Percentiles rank a stretch among this genome's conserved stretches.
These are phyloP conservation scores for Aegilops umbellulata DNA, from an alignment of 176 grass and related monocot species.

Conservation along the genomic window DNA sequence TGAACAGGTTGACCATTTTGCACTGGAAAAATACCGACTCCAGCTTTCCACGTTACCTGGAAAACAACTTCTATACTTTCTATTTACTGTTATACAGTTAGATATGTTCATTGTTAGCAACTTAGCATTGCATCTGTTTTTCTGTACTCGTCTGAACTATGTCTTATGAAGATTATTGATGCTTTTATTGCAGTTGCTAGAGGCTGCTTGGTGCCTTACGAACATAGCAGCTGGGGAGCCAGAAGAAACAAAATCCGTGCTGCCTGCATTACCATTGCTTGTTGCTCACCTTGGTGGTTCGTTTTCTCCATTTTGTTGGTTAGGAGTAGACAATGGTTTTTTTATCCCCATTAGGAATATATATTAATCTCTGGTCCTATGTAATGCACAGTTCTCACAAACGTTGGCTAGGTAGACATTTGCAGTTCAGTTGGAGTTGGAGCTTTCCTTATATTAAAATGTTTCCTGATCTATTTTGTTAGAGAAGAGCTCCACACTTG, in stretches of 20 bases:
- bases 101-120: constrained; percentile 14
- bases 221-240: constrained; percentile 84
- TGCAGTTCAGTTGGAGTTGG: background rate
- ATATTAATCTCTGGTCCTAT: constrained; percentile 2
- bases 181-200: constrained; percentile 74
- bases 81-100: background rate
- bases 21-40: constrained; percentile 20
- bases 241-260: constrained; percentile 78
- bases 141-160: background rate
- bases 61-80: background rate
- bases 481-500: constrained; percentile 80
- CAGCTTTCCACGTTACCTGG: background rate
- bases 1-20: constrained; percentile 65
- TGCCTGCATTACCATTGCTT: constrained; percentile 88
- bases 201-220: constrained; percentile 95
- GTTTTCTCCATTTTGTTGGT: constrained; percentile 43
- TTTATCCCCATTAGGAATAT: background rate
- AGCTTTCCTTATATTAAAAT: constrained; percentile 23
- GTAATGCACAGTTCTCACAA: background rate
- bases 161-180: background rate
- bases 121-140: background rate
- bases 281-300: constrained; percentile 93
- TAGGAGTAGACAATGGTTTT: constrained; percentile 9
- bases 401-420: background rate
- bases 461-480: constrained; percentile 42